Evolutionary conservation across 805 yeast species (phyloP).

Genomic region (Starmerella tilneyi): DNA sequence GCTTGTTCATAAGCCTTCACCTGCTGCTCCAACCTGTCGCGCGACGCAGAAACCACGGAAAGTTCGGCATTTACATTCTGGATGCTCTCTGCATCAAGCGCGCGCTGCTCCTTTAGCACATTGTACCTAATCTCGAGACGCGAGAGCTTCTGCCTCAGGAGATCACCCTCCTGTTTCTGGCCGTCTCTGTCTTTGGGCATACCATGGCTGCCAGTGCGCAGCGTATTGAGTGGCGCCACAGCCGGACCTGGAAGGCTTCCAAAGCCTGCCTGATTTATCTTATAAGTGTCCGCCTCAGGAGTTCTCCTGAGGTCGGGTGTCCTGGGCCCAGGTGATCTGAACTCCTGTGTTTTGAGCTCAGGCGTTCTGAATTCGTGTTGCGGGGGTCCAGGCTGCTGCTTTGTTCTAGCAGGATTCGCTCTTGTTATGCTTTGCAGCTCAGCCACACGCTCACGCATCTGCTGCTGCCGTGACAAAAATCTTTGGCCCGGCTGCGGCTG

Average conservation of each 20-base stretch:
- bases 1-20: slow-evolving; percentile 27
- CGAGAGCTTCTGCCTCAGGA: slow-evolving; percentile 12
- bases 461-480: background rate
- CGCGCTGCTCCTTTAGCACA: slow-evolving; percentile 11
- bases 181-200: too few species aligned
- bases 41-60: slow-evolving; percentile 23
- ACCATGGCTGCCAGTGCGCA: background rate
- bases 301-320: too few species aligned
- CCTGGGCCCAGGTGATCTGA: too few species aligned
- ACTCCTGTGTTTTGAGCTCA: too few species aligned
- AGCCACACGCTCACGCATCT: slow-evolving; percentile 4
- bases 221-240: background rate
- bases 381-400: too few species aligned
- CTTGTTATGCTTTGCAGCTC: background rate
- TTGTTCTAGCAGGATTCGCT: background rate
- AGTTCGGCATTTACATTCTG: slow-evolving; percentile 22
- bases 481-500: background rate
- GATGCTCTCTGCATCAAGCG: slow-evolving; percentile 8
- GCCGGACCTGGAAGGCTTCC: background rate
- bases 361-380: too few species aligned
- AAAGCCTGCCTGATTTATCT: background rate
- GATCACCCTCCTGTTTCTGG: slow-evolving; percentile 11
- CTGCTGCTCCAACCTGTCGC: slow-evolving; percentile 28
- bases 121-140: slow-evolving; percentile 6
- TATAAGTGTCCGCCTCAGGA: background rate